Evolutionary conservation across 2,329 filamentous ascomycete species (phyloP), one percentile per base, ranked within the genome.

Genomic region (Fusarium lateritium): DNA sequence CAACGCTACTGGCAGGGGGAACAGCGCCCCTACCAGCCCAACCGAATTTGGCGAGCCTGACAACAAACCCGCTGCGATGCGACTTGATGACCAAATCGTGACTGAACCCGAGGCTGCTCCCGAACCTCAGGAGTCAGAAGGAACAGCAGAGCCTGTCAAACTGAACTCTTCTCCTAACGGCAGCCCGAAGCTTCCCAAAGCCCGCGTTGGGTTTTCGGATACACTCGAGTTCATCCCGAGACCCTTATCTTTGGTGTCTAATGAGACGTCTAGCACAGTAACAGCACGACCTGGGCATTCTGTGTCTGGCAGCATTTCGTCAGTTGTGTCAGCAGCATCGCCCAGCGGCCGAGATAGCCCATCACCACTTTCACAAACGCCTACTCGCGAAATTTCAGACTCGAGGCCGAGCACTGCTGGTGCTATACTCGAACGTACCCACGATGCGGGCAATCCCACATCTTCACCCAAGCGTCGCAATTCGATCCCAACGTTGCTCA

Each of bases 171-270:
- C 65, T 1, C 42, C 61, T 8, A 65, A 68, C 7, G 52, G 45
- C 44, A 70, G 69, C 31, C 62, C 67, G 15, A 74, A 73, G 50
- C 75, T 75, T 10, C 84, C 85, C 6, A 87, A 89, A 62, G 86
- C 89, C 42, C 85, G 92, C 14, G 94, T 97, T 45, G 92, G 92
- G 1, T 97, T 97, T 75, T 94, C 92, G 2, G 94, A 97, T 67
- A 92, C 89, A 13, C 84, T 97, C 28, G 93, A 97, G 77, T 94
- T 92, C 67, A 94, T 94, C 72, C 92, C 92, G 7, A 88, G 93
- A 13, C 94, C 94, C 1, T 81, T 97, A 19, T 97, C 94, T 3
- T 84, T 94, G 21, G 89, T 97, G 15, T 97, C 94, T 2, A 94
- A 90, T 21, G 94, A 96, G 76, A 94, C 93, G 0, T 91, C 93